A percentile compares a stretch with the other conserved stretches of the same genome.
Conservation (phyloP, 495 filamentous ascomycete genomes). For the Evernia prunastri region DNA sequence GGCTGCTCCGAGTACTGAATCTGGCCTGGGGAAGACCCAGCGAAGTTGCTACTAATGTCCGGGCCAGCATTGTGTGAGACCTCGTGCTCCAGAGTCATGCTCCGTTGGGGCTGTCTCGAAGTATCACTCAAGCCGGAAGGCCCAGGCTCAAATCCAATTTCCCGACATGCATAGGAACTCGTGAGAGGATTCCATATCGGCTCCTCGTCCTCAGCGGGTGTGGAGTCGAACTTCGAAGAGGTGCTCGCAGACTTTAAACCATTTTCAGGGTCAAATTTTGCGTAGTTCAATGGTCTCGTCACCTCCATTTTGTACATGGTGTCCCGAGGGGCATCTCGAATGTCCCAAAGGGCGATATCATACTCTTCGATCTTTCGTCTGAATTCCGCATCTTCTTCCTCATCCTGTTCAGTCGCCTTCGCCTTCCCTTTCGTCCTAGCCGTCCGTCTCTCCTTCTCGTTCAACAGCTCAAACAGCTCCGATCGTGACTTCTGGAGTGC, state of each 20-base stretch:
- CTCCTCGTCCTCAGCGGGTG: background rate
- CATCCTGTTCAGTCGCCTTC: constrained; percentile 1
- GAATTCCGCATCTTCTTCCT: constrained; percentile 7
- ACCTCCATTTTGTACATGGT: background rate
- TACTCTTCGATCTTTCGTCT: constrained; percentile 4
- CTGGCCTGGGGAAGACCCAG: background rate
- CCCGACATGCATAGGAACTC: constrained; percentile 6
- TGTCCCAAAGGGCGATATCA: background rate
- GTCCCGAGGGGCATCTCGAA: background rate
- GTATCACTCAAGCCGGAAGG: constrained; percentile 1
- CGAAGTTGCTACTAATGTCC: background rate
- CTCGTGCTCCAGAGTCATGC: background rate
- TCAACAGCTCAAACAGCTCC: background rate
- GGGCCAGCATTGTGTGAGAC: background rate
- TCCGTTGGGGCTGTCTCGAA: background rate
- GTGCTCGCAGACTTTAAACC: background rate
- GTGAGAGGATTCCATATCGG: constrained; percentile 13
- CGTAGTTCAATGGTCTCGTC: background rate
- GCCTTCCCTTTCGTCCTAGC: constrained; percentile 3
- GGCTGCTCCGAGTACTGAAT: background rate
- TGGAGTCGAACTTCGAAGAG: background rate
- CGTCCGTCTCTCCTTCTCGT: background rate
- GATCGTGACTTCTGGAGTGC: background rate
- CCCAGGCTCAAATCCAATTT: constrained; percentile 12
- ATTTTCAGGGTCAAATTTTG: background rate